Evolutionary conservation across 331 rosid genomes (phyloP), one percentile per base, ranked within the genome.

Genomic region (Rosa hybrid): DNA sequence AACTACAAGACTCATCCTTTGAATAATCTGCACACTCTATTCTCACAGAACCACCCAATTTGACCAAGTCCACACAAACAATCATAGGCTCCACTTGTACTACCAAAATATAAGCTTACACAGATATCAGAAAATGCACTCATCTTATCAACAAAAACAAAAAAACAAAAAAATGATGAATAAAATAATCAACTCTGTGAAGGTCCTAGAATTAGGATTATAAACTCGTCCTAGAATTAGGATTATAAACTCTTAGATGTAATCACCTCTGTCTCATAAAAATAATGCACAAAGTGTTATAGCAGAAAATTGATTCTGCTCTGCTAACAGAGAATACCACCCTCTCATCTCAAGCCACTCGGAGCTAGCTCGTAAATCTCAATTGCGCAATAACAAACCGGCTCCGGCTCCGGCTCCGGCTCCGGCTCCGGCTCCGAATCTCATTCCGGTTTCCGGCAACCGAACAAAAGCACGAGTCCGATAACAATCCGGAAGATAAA

Each of bases 391-490:
- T 49, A 49, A 49, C 53, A 75, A 82, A 44, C 46, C 46, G 45
- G 45, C 45, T 42, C 45, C 45, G n/a, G 57, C 20, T 6, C 62
- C 25, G 62, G n/a, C n/a, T n/a, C n/a, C n/a, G n/a, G n/a, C n/a
- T n/a, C 46, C 46, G 45, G 45, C 45, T 42, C 45, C 45, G n/a
- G 57, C 20, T 6, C 62, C 25, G 62, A 56, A 3, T 67, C 76
- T 73, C 81, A 50, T 53, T 65, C 30, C 7, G 44, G 14, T 16
- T 62, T 63, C 72, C 57, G 67, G 72, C 68, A 71, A 48, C 12
- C 78, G 84, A 80, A 85, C 78, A 68, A 84, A 79, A 81, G 80
- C 59, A 78, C 27, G 48, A 82, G 21, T 39, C 57, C 65, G 72
- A 16, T 8, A 42, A 2, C 12, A 77, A 73, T 27, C 71, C 42